phyloP scores from a whole-genome alignment of 1,139 yeast genomes.

The Saccharomyces hybrid region DNA sequence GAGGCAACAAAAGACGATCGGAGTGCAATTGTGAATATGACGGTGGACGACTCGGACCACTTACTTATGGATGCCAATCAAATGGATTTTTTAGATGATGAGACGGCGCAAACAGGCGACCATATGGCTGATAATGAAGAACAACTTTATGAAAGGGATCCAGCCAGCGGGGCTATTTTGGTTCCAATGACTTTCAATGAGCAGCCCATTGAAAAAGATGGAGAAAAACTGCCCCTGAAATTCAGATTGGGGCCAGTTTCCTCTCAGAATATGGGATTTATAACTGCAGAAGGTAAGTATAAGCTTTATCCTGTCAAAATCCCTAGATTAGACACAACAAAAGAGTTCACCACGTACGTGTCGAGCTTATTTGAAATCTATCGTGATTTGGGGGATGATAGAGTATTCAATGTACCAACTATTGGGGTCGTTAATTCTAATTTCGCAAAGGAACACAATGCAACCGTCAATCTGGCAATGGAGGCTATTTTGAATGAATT shows the following conservation, averaged over 20 bases:
- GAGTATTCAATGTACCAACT: conserved; percentile 32
- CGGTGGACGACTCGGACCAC: not conserved
- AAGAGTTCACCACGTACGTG: conserved; percentile 34
- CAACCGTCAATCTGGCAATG: conserved; percentile 32
- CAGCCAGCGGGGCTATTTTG: conserved; percentile 34
- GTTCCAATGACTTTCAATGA: conserved; percentile 28
- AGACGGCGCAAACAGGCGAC: conserved; percentile 2
- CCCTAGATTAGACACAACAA: conserved; percentile 34
- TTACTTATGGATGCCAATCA: conserved; percentile 27
- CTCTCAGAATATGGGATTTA: conserved; percentile 36
- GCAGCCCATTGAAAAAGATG: conserved; percentile 19
- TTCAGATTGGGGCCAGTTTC: conserved; percentile 37
- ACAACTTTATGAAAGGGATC: conserved; percentile 24
- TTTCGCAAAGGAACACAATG: conserved; percentile 30
- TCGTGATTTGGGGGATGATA: conserved; percentile 34
- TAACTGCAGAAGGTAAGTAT: conserved; percentile 30
- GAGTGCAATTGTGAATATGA: not conserved
- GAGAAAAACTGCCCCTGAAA: conserved; percentile 32
- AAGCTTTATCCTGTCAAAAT: conserved; percentile 35
- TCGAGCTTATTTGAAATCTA: conserved; percentile 35
- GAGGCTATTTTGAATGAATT: conserved; percentile 31
- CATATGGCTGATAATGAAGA: conserved; percentile 5
- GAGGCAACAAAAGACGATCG: not conserved
- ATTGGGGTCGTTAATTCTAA: conserved; percentile 33
- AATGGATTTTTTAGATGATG: conserved; percentile 24